Evolutionary conservation across 805 yeast genomes (phyloP).

Genomic region (Ogataea methylovora): DNA sequence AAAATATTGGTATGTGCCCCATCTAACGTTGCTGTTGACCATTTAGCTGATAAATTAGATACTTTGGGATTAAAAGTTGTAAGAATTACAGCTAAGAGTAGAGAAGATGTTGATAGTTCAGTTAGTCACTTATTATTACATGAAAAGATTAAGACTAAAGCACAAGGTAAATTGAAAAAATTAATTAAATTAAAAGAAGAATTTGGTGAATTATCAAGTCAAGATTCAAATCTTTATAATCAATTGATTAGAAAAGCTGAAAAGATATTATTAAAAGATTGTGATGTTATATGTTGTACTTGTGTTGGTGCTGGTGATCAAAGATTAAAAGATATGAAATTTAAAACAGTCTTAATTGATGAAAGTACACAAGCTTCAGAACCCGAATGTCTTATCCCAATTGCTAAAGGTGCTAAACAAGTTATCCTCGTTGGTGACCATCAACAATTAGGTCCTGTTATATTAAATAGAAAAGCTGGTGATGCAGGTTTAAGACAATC

Average conservation of each 20-base stretch:
- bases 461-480: slow-evolving; percentile 70
- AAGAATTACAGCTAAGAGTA: slow-evolving; percentile 63
- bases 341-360: slow-evolving; percentile 79
- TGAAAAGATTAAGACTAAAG: slow-evolving; percentile 36
- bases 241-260: slow-evolving; percentile 42
- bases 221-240: slow-evolving; percentile 41
- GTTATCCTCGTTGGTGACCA: slow-evolving; percentile 91
- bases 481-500: slow-evolving; percentile 85
- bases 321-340: slow-evolving; percentile 46
- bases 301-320: slow-evolving; percentile 88
- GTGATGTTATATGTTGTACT: slow-evolving; percentile 83
- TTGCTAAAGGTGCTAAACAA: slow-evolving; percentile 84
- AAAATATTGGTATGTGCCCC: slow-evolving; percentile 88
- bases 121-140: slow-evolving; percentile 54
- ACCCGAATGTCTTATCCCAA: slow-evolving; percentile 85
- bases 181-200: slow-evolving; percentile 52
- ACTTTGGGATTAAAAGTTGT: slow-evolving; percentile 71
- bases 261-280: slow-evolving; percentile 36
- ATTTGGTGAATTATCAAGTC: slow-evolving; percentile 56
- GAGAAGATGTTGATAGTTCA: slow-evolving; percentile 73
- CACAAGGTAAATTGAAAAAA: slow-evolving; percentile 52
- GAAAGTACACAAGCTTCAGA: slow-evolving; percentile 94
- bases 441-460: slow-evolving; percentile 91
- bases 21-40: slow-evolving; percentile 92
- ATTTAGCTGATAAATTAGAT: slow-evolving; percentile 67